These are phyloP conservation scores for Ganoderma meredithae DNA, from an alignment of 1,284 basidiomycete genomes.

Conservation along the genomic window DNA sequence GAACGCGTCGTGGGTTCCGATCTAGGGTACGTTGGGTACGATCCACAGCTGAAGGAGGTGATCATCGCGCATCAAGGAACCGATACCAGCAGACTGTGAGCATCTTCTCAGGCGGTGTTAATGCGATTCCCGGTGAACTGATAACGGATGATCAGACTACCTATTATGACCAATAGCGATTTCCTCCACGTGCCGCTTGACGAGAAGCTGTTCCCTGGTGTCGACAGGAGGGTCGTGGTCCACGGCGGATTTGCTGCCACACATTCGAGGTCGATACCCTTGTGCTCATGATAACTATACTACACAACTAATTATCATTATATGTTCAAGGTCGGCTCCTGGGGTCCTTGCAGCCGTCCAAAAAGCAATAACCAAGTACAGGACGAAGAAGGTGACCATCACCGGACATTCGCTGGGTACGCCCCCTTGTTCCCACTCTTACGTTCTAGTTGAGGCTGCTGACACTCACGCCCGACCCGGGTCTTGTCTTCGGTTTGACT, in stretches of 20 bases:
- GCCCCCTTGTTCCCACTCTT: conserved; percentile 26
- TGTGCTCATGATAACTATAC: not conserved
- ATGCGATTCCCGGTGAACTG: not conserved
- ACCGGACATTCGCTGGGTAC: conserved; percentile 53
- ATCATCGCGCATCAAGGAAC: conserved; percentile 59
- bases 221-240: conserved; percentile 53
- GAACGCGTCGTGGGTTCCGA: no score
- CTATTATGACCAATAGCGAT: conserved; percentile 46
- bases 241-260: conserved; percentile 64
- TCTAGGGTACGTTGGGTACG: conserved; percentile 55
- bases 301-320: not conserved
- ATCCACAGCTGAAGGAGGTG: conserved; percentile 49
- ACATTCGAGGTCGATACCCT: conserved; percentile 56
- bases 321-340: conserved; percentile 40
- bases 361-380: conserved; percentile 39
- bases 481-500: no score
- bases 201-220: conserved; percentile 60
- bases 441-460: not conserved
- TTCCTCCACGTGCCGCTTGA: conserved; percentile 39
- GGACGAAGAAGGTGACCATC: conserved; percentile 42
- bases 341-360: conserved; percentile 47
- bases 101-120: no score
- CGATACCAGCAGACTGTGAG: conserved; percentile 54
- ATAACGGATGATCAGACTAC: conserved; percentile 42
- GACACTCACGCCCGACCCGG: no score